Base-by-base conservation (phyloP, 108 stramenopile genomes). In the Nannochloropsis granulata region DNA sequence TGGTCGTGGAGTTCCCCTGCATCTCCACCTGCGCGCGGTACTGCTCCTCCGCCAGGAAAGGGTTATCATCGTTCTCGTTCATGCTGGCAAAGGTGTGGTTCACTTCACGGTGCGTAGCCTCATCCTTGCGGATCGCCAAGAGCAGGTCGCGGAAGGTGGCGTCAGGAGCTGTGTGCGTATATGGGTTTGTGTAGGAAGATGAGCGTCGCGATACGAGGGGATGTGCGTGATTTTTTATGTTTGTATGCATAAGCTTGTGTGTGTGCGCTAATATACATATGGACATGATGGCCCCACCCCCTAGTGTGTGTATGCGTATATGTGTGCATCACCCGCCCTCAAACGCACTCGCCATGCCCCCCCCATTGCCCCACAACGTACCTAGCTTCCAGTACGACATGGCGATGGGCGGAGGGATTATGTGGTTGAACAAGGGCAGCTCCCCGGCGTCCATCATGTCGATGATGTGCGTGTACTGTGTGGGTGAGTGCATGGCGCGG, bases 101-200 rank as follows among this genome's bases (percentile, higher is more conserved):
- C 12, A 89, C 89, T 34, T 88, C 87, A 23, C 85, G 82, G 82
- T 88, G 87, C 87, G 85, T 86, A 23, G 85, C 83, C 85, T 88
- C 87, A 83, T 96, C 96, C 1, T 94, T 95, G 79, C 97, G 93
- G 2, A 98, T 93, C 24, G 95, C 96, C 14, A 94, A 85, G 88
- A 98, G 93, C 9, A 97, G 85, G 86, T 98, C 96, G 46, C 93
- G 90, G 79, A 97, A 93, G 19, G 93, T 96, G 26, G 95, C 96
- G 42, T 95, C 84, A 34, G 94, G 93, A n/a, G 44, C 71, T 23
- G 71, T 83, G 34, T 34, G n/a, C n/a, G 34, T 34, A 3, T 34
- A 5, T 5, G 34, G 1, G 34, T 34, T 34, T 34, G 34, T 34
- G 5, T 34, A 34, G 34, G 34, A 34, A 34, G 5, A 34, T 34